A percentile compares a stretch with the other conserved stretches of the same genome.
These are phyloP conservation scores for Nevesoporus exiguus DNA, from an alignment of 768 basidiomycete genomes.

Conservation along the genomic window DNA sequence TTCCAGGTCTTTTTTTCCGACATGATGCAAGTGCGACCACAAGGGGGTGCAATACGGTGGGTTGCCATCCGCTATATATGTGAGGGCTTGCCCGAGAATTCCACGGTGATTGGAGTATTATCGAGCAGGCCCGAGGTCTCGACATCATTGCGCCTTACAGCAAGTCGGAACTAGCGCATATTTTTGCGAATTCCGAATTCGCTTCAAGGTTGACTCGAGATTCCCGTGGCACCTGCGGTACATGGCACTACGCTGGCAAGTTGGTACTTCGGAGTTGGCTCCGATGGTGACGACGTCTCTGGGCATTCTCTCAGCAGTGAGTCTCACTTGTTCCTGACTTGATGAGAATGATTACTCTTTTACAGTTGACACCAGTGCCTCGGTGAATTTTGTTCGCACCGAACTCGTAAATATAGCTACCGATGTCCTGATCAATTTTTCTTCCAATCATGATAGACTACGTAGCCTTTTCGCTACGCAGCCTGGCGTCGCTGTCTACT, in stretches of 20 bases:
- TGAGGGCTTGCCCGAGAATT: background rate
- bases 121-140: background rate
- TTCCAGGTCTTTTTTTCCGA: slow-evolving; percentile 33
- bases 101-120: background rate
- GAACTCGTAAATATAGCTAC: background rate
- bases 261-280: background rate
- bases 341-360: background rate
- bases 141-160: background rate
- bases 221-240: background rate
- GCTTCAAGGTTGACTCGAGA: background rate
- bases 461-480: slow-evolving; percentile 1
- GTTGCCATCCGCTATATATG: background rate
- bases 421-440: background rate
- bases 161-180: background rate
- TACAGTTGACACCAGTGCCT: background rate
- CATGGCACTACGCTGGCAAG: background rate
- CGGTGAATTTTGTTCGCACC: background rate
- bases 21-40: slow-evolving; percentile 2
- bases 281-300: background rate
- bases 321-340: background rate
- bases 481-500: background rate
- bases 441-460: background rate
- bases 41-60: background rate
- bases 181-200: slow-evolving; percentile 9
- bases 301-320: background rate